Conservation (phyloP, 208 protist species). For the Lotmaria passim region DNA sequence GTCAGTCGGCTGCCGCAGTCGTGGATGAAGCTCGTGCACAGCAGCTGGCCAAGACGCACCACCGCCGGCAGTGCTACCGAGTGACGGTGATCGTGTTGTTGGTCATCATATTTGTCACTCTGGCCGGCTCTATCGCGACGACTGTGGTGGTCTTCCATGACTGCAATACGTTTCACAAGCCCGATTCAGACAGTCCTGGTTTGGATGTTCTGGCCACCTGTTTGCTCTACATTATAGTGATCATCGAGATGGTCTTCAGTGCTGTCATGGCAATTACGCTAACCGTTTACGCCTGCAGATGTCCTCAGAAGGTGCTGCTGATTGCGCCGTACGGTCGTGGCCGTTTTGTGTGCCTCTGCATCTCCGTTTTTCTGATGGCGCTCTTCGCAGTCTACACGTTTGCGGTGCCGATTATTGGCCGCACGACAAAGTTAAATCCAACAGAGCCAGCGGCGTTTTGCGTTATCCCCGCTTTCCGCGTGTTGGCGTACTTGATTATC, state of each 20-base stretch:
- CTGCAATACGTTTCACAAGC: not conserved
- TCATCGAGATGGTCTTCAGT: constrained; percentile 6
- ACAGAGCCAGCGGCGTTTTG: constrained; percentile 7
- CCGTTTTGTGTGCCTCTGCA: constrained; percentile 6
- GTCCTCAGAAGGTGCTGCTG: not conserved
- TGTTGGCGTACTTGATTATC: not conserved
- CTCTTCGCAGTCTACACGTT: constrained; percentile 8
- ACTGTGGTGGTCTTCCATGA: not conserved
- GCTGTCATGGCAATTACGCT: not conserved
- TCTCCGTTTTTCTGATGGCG: not conserved
- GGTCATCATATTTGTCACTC: not conserved
- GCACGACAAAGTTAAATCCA: not conserved
- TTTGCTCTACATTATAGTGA: constrained; percentile 1
- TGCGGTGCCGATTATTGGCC: not conserved
- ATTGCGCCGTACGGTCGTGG: not conserved
- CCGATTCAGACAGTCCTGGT: not conserved
- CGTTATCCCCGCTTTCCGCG: constrained; percentile 1
- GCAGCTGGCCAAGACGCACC: not conserved
- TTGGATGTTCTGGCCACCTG: not conserved
- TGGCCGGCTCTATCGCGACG: not conserved
- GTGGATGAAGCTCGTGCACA: not conserved
- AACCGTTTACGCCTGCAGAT: not conserved
- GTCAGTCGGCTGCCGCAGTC: not conserved
- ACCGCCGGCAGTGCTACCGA: not conserved
- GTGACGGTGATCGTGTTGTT: not conserved